phyloP scores from a whole-genome alignment of 768 basidiomycete species.

The Trametes sanguinea region DNA sequence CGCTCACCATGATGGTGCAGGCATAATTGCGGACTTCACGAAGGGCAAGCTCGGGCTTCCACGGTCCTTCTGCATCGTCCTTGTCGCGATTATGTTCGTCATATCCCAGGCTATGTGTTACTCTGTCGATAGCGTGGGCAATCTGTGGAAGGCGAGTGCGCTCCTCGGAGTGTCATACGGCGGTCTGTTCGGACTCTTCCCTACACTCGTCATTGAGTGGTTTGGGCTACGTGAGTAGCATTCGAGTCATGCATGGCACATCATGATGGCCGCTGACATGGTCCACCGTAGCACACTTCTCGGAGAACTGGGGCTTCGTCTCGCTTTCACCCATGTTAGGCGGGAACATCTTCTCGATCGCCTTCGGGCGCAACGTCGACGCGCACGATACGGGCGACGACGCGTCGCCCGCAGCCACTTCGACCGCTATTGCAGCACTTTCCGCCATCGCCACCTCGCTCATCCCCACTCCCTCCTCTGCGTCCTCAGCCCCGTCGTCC shows the following conservation, averaged over 20 bases:
- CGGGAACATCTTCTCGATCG: slow-evolving; percentile 81
- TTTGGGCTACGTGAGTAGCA: slow-evolving; percentile 74
- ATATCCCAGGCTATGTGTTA: slow-evolving; percentile 68
- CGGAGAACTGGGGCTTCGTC: slow-evolving; percentile 86
- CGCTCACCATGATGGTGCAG: slow-evolving; percentile 34
- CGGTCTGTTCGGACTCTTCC: slow-evolving; percentile 68
- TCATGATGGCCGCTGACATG: background rate
- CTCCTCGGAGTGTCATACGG: slow-evolving; percentile 73
- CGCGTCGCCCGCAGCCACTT: background rate
- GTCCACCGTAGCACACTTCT: slow-evolving; percentile 57
- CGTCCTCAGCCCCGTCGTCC: background rate
- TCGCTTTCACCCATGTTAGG: slow-evolving; percentile 74
- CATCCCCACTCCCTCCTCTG: slow-evolving; percentile 10
- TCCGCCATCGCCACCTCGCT: slow-evolving; percentile 8
- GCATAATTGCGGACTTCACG: slow-evolving; percentile 66
- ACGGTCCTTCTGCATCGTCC: slow-evolving; percentile 66
- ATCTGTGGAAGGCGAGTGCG: slow-evolving; percentile 65
- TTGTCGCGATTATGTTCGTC: slow-evolving; percentile 69
- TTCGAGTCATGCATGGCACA: no score
- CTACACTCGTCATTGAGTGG: slow-evolving; percentile 84
- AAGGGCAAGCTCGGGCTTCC: slow-evolving; percentile 60
- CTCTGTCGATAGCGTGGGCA: slow-evolving; percentile 52
- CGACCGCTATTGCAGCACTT: background rate
- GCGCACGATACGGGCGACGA: slow-evolving; percentile 47
- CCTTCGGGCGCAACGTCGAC: slow-evolving; percentile 82